Conservation (phyloP, 352 stramenopile genomes). For the Globisporangium spiculum region DNA sequence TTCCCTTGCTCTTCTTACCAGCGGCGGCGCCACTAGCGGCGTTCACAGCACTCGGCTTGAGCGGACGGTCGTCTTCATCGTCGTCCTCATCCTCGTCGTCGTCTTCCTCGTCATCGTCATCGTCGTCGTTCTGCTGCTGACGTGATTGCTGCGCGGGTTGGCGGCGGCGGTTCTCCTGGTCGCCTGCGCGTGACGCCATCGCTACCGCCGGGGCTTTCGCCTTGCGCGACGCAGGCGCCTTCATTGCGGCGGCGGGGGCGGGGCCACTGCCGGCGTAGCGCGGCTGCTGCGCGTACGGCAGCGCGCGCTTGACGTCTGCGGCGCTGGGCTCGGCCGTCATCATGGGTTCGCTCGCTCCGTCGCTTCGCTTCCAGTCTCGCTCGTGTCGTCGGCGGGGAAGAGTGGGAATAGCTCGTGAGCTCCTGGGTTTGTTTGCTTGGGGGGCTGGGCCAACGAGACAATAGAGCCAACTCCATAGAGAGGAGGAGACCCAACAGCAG, state of each 20-base stretch:
- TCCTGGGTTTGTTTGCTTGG: background rate
- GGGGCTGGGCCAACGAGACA: conserved; percentile 4
- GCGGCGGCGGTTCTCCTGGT: conserved; percentile 18
- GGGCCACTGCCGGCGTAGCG: conserved; percentile 23
- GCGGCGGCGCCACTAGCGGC: background rate
- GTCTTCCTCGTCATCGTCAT: conserved; percentile 15
- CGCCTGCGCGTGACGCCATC: conserved; percentile 13
- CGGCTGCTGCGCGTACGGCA: conserved; percentile 16
- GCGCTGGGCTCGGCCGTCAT: conserved; percentile 60
- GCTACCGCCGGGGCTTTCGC: background rate
- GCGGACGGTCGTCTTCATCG: background rate
- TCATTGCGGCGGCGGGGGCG: conserved; percentile 7
- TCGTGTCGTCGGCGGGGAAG: conserved; percentile 10
- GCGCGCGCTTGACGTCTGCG: conserved; percentile 40
- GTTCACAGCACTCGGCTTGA: conserved; percentile 2
- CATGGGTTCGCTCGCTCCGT: conserved; percentile 25
- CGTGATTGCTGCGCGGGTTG: background rate
- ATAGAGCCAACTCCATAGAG: conserved; percentile 1
- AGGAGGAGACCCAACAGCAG: background rate
- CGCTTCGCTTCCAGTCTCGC: background rate
- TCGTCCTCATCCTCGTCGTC: conserved; percentile 11
- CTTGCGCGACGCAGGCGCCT: conserved; percentile 3
- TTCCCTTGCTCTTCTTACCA: conserved; percentile 17
- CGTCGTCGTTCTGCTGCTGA: conserved; percentile 3
- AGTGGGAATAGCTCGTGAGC: conserved; percentile 12